These are phyloP conservation scores for Ophiostoma sp. DNA, from an alignment of 2,329 filamentous ascomycete species.

Conservation along the genomic window DNA sequence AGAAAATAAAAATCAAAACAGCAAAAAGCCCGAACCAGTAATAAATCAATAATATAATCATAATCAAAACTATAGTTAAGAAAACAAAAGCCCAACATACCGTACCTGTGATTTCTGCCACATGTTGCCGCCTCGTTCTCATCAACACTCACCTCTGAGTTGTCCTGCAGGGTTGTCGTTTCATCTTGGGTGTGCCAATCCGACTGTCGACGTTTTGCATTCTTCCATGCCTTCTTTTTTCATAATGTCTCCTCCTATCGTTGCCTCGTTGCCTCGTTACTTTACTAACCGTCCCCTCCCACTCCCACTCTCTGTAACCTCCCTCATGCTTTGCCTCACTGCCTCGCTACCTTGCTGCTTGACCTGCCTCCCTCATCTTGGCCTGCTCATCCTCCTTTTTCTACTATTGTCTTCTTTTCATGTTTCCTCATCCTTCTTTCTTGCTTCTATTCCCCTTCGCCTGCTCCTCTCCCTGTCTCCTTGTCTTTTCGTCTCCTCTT, in stretches of 20 bases:
- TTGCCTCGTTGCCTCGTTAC: conserved; percentile 38
- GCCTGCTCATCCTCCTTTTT: not conserved
- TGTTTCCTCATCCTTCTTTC: not conserved
- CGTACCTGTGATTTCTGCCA: not conserved
- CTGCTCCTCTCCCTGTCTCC: not conserved
- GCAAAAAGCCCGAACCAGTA: too few species aligned
- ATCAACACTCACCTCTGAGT: conserved; percentile 26
- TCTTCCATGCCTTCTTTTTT: conserved; percentile 25
- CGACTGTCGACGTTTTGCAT: conserved; percentile 37
- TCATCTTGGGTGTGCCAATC: conserved; percentile 41
- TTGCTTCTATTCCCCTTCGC: not conserved
- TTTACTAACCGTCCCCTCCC: conserved; percentile 16
- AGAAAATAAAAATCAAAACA: too few species aligned
- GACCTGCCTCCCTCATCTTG: not conserved
- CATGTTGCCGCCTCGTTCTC: conserved; percentile 35
- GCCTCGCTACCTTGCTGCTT: not conserved
- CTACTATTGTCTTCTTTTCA: not conserved
- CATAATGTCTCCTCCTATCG: not conserved
- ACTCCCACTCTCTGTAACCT: not conserved
- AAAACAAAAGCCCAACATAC: too few species aligned
- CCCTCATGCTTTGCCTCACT: not conserved
- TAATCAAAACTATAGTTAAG: too few species aligned
- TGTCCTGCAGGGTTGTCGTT: conserved; percentile 43
- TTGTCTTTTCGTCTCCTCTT: not conserved
- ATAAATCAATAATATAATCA: too few species aligned